Conservation (phyloP, 257 asterid genomes). For the Knoxia roxburghii region DNA sequence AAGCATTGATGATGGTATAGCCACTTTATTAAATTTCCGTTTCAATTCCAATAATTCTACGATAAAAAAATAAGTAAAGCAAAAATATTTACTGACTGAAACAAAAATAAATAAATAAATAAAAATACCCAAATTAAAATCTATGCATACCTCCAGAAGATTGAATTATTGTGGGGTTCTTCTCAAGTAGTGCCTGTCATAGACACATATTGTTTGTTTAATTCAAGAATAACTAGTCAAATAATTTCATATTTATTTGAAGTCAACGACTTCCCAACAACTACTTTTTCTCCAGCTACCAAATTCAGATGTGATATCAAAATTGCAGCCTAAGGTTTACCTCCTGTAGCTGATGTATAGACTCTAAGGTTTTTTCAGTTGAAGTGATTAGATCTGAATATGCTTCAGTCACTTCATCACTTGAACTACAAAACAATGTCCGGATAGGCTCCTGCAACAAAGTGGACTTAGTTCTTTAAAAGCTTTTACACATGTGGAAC, state of each 20-base stretch:
- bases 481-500: not conserved
- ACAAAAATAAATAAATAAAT: not conserved
- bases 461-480: conserved; percentile 7
- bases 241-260: not conserved
- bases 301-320: not conserved
- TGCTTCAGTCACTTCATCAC: conserved; percentile 51
- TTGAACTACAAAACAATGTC: conserved; percentile 52
- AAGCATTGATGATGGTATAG: no score
- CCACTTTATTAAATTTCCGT: no score
- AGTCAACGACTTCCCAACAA: not conserved
- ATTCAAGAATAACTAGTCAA: not conserved
- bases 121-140: not conserved
- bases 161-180: conserved; percentile 61
- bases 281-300: not conserved
- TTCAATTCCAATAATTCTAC: no score
- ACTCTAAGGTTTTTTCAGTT: conserved; percentile 67
- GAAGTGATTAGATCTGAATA: conserved; percentile 67
- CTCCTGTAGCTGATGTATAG: conserved; percentile 76
- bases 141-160: conserved; percentile 48
- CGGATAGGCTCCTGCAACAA: conserved; percentile 63
- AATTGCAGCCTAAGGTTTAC: conserved; percentile 20
- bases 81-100: no score
- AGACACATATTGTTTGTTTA: conserved; percentile 4
- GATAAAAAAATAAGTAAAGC: no score
- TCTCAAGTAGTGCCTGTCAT: conserved; percentile 68